Evolutionary conservation across 2,329 filamentous ascomycete genomes (phyloP), one percentile per base, ranked within the genome.

Genomic region (Pseudocercospora cruenta): DNA sequence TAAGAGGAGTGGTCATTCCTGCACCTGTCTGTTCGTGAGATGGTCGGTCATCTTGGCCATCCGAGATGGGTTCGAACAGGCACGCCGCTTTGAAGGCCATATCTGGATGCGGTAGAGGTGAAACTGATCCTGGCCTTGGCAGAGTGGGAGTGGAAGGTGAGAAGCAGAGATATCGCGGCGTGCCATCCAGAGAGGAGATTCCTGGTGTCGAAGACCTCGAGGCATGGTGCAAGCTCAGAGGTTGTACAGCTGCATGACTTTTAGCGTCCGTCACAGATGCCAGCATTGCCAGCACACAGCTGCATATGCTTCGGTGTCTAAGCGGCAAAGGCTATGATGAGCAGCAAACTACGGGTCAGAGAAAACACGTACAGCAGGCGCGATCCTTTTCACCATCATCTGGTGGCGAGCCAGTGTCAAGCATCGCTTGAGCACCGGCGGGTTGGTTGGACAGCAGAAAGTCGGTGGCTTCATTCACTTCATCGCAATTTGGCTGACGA

Each of bases 201-300:
- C 62, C 66, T 21, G 70, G 71, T 24, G 68, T 69, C 49, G 69
- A 71, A 67, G 69, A 72, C 26, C 39, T 69, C 62, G 71, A 73
- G 64, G 67, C 69, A 73, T 72, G 70, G 67, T 65, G 69, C 66
- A 67, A 69, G 71, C 67, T 70, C 63, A 65, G 58, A 67, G 69
- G 73, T 72, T 72, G 73, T 72, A 75, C 74, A 66, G 74, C 74
- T 77, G 73, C 70, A 72, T 65, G 63, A 66, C 66, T 72, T 69
- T 76, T 76, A 76, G 75, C 73, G 71, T 73, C 66, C 61, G 74
- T 72, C 70, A 73, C 70, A 74, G 72, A 72, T 73, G 70, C 66
- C 68, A 70, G 72, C 71, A 72, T 66, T 74, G 75, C 75, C 74
- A 76, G 74, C 74, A 74, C 74, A 76, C 73, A 71, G 70, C 64